Evolutionary conservation across 2,329 filamentous ascomycete genomes (phyloP).

Genomic region (Fusarium oligoseptatum): DNA sequence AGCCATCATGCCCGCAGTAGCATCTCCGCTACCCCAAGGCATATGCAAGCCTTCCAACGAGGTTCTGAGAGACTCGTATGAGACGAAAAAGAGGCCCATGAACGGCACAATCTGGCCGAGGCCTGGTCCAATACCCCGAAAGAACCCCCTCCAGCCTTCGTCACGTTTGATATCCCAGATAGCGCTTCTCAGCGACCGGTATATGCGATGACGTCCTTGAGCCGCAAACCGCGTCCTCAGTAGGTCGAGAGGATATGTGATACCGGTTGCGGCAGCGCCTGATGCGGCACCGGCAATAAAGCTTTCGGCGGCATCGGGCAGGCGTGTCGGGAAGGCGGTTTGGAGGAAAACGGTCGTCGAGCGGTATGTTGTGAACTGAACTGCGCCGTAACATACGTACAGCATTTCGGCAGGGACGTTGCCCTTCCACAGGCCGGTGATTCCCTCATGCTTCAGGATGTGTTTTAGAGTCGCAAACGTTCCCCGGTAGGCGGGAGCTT

Average conservation of each 20-base stretch:
- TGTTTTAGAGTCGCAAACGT: slow-evolving; percentile 80
- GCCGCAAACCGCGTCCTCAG: slow-evolving; percentile 97
- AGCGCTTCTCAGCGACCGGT: slow-evolving; percentile 77
- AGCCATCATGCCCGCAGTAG: slow-evolving; percentile 82
- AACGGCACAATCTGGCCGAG: slow-evolving; percentile 92
- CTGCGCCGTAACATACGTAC: slow-evolving; percentile 90
- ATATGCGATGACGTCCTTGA: slow-evolving; percentile 85
- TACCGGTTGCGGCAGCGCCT: slow-evolving; percentile 83
- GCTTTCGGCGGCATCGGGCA: slow-evolving; percentile 78
- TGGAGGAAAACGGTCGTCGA: slow-evolving; percentile 77
- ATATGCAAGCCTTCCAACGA: slow-evolving; percentile 68
- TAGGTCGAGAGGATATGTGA: slow-evolving; percentile 93
- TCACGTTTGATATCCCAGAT: slow-evolving; percentile 78
- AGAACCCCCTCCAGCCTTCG: slow-evolving; percentile 86
- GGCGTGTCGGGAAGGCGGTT: slow-evolving; percentile 56
- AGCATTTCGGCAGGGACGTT: slow-evolving; percentile 96
- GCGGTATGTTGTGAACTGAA: slow-evolving; percentile 92
- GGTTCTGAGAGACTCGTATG: slow-evolving; percentile 82
- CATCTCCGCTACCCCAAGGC: slow-evolving; percentile 84
- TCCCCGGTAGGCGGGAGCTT: slow-evolving; percentile 75
- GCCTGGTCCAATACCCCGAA: slow-evolving; percentile 85
- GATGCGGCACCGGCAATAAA: slow-evolving; percentile 88
- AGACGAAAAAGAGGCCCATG: slow-evolving; percentile 96
- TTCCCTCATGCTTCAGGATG: slow-evolving; percentile 84
- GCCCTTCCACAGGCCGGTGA: slow-evolving; percentile 95